Base-by-base conservation (phyloP, 2,329 filamentous ascomycete species). In the Penicillium italicum region DNA sequence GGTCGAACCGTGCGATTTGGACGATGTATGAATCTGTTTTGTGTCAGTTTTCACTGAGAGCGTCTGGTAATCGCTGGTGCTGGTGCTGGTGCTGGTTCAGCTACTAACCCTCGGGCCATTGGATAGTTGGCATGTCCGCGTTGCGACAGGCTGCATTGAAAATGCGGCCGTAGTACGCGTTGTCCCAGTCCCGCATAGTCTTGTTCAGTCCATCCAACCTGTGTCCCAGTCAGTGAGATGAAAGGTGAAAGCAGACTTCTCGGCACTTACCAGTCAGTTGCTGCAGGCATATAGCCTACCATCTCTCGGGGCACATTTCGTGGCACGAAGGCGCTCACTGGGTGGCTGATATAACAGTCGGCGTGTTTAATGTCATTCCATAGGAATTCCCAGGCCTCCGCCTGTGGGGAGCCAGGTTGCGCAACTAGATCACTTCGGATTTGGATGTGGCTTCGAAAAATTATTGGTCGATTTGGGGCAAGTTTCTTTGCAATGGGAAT, bases 361-460 rank as follows among this genome's bases (percentile, higher is more conserved):
- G 87, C 85, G 1, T 81, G 73, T 66, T 87, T 80, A 64, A 91
- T 88, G 59, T 84, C 83, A 46, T 83, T 76, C 88, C 88, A 93
- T 9, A 94, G 75, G 75, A 85, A 91, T 30, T 82, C 76, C 89
- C 90, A 94, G 12, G 88, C 84, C 59, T 90, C 85, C 5, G 82
- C 82, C 62, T 91, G 88, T 0, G 89, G 86, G 2, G 84, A 85
- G 1, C 82, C 85, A 1, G 81, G 70, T 45, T 81, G 75, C 46
- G 82, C 81, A 7, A 87, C 82, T 12, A 93, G 79, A 66, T 94
- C 90, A 58, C 85, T 85, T 53, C 89, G 84, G 55, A 94, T 86
- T 72, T 94, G 89, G 54, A 94, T 94, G 70, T 94, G 90, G 45
- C 87, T 91, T 56, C 90, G 84, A 74, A 89, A 94, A 38, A 93